These are phyloP conservation scores for Aspergillus fischeri DNA, from an alignment of 2,329 filamentous ascomycete species.

Conservation along the genomic window DNA sequence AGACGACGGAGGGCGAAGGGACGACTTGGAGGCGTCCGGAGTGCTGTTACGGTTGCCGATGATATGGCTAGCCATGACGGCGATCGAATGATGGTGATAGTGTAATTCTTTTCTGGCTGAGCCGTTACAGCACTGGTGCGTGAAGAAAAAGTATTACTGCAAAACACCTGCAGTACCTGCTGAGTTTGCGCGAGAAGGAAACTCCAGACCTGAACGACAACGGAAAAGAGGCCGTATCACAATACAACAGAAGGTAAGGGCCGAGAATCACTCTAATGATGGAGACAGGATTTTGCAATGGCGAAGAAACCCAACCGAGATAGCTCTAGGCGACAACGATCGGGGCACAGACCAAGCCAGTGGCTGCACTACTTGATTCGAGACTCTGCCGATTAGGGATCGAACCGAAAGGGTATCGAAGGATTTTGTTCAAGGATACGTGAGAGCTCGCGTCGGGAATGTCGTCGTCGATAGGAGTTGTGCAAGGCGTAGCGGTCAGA, in stretches of 20 bases:
- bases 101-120: not conserved
- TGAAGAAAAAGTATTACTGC: slow-evolving; percentile 36
- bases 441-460: not conserved
- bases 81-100: slow-evolving; percentile 7
- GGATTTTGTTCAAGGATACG: slow-evolving; percentile 6
- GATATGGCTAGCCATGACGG: slow-evolving; percentile 58
- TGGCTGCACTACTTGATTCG: slow-evolving; percentile 40
- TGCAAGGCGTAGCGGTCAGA: slow-evolving; percentile 13
- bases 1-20: slow-evolving; percentile 78
- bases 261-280: slow-evolving; percentile 20
- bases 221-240: not conserved
- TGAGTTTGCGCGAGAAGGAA: slow-evolving; percentile 48
- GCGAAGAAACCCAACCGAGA: slow-evolving; percentile 25
- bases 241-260: slow-evolving; percentile 13
- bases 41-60: slow-evolving; percentile 94
- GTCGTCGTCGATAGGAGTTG: slow-evolving; percentile 6
- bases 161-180: slow-evolving; percentile 75
- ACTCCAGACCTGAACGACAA: slow-evolving; percentile 7
- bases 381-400: slow-evolving; percentile 18
- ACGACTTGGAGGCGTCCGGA: slow-evolving; percentile 79
- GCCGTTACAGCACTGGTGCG: not conserved
- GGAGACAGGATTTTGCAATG: slow-evolving; percentile 14
- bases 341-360: slow-evolving; percentile 44
- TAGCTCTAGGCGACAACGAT: slow-evolving; percentile 28
- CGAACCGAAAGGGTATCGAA: slow-evolving; percentile 24